Evolutionary conservation across 192 early-diverging fungal genomes (phyloP).

Genomic region (Coemansia sp.): DNA sequence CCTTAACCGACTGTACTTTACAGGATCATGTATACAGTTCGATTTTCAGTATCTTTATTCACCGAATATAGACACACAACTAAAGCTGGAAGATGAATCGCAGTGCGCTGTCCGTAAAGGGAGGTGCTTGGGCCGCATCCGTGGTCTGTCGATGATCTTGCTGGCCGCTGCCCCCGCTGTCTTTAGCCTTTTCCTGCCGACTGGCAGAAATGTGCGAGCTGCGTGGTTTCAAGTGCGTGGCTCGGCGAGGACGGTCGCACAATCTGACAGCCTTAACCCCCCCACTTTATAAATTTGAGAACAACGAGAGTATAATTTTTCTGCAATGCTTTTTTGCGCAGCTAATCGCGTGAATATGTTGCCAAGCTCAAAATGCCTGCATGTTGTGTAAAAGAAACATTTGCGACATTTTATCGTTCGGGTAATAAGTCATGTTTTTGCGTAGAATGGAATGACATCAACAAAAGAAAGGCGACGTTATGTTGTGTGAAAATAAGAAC

Average conservation of each 20-base stretch:
- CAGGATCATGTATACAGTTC: slow-evolving; percentile 58
- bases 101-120: slow-evolving; percentile 49
- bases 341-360: too few relatives aligned
- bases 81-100: slow-evolving; percentile 13
- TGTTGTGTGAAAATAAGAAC: too few relatives aligned
- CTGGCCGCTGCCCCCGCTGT: slow-evolving; percentile 39
- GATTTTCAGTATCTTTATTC: slow-evolving; percentile 56
- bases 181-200: slow-evolving; percentile 6
- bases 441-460: too few relatives aligned
- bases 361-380: too few relatives aligned
- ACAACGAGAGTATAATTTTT: background rate
- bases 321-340: too few relatives aligned
- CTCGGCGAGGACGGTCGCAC: slow-evolving; percentile 53
- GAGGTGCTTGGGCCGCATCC: slow-evolving; percentile 17
- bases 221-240: slow-evolving; percentile 31
- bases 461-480: too few relatives aligned
- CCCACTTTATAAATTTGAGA: background rate
- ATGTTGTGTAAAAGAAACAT: too few relatives aligned
- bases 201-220: background rate
- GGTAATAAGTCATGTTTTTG: too few relatives aligned
- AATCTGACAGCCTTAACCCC: slow-evolving; percentile 43
- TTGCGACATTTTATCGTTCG: too few relatives aligned
- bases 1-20: slow-evolving; percentile 54
- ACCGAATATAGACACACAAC: slow-evolving; percentile 15
- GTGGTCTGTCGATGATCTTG: slow-evolving; percentile 44